Evolutionary conservation across 441 rosid genomes (phyloP).

Genomic region (Erysimum cheiri): DNA sequence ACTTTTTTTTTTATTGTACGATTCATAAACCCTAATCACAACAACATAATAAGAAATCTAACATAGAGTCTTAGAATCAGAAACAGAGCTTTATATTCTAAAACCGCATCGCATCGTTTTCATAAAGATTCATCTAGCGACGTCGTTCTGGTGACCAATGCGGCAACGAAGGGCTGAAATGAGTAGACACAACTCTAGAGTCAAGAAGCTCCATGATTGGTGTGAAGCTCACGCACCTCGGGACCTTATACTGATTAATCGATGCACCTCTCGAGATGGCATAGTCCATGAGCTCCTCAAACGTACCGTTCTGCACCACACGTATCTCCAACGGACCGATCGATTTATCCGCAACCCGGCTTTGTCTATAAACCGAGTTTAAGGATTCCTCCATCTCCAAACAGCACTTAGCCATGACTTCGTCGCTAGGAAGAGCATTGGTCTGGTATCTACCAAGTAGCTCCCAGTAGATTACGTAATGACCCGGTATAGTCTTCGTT

Average conservation of each 20-base stretch:
- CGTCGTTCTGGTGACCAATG: constrained; percentile 78
- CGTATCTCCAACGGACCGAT: constrained; percentile 81
- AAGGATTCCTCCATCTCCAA: constrained; percentile 64
- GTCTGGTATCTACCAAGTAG: constrained; percentile 47
- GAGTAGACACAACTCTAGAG: constrained; percentile 61
- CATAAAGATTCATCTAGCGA: constrained; percentile 37
- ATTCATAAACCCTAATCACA: constrained; percentile 33
- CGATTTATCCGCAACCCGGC: constrained; percentile 70
- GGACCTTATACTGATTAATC: constrained; percentile 70
- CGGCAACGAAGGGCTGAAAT: constrained; percentile 61
- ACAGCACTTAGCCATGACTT: constrained; percentile 58
- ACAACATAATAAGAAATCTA: constrained; percentile 25
- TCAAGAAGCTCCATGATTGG: constrained; percentile 68
- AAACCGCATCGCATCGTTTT: constrained; percentile 1
- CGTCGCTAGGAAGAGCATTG: constrained; percentile 44
- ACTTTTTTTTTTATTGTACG: constrained; percentile 37
- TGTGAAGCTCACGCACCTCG: constrained; percentile 66
- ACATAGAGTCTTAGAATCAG: constrained; percentile 8
- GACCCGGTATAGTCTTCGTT: constrained; percentile 61
- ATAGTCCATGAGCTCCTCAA: constrained; percentile 78
- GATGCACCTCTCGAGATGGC: constrained; percentile 78
- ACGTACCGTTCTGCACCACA: constrained; percentile 65
- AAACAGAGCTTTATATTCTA: constrained; percentile 31
- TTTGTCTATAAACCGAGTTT: constrained; percentile 68
- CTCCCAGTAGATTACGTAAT: constrained; percentile 73